Evolutionary conservation across 441 rosid species (phyloP).

Genomic region (Arabidopsis lyrata): DNA sequence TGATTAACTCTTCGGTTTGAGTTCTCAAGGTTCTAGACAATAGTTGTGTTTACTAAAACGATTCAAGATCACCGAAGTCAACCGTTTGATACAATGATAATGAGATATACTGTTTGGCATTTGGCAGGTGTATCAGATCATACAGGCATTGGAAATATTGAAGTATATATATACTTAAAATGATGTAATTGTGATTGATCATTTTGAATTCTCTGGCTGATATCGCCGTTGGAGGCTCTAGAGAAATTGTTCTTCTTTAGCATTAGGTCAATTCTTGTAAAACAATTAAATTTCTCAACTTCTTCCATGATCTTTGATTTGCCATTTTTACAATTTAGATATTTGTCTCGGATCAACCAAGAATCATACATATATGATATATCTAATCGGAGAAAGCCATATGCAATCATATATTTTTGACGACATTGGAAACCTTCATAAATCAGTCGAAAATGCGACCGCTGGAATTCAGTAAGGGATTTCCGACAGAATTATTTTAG

Average conservation of each 20-base stretch:
- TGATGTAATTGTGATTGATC: constrained; percentile 17
- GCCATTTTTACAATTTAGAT: constrained; percentile 18
- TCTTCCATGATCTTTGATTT: constrained; percentile 15
- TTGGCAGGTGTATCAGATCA: constrained; percentile 19
- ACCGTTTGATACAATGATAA: too few species aligned
- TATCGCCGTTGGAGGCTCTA: background rate
- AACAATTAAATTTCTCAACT: background rate
- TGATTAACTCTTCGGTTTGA: background rate
- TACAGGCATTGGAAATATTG: constrained; percentile 10
- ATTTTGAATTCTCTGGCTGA: constrained; percentile 3
- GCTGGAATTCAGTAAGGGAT: too few species aligned
- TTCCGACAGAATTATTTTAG: too few species aligned
- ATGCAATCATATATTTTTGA: too few species aligned
- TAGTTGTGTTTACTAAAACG: too few species aligned
- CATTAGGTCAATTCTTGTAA: constrained; percentile 25
- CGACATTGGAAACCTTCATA: too few species aligned
- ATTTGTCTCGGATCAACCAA: background rate
- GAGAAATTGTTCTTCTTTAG: constrained; percentile 26
- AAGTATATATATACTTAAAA: constrained; percentile 24
- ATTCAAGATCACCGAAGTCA: too few species aligned
- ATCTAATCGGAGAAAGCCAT: too few species aligned
- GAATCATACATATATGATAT: too few species aligned
- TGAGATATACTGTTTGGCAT: background rate
- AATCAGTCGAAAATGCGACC: too few species aligned
- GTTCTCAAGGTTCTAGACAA: background rate